Conservation (phyloP, 2,329 filamentous ascomycete genomes). For the Fusarium brachygibbosum region DNA sequence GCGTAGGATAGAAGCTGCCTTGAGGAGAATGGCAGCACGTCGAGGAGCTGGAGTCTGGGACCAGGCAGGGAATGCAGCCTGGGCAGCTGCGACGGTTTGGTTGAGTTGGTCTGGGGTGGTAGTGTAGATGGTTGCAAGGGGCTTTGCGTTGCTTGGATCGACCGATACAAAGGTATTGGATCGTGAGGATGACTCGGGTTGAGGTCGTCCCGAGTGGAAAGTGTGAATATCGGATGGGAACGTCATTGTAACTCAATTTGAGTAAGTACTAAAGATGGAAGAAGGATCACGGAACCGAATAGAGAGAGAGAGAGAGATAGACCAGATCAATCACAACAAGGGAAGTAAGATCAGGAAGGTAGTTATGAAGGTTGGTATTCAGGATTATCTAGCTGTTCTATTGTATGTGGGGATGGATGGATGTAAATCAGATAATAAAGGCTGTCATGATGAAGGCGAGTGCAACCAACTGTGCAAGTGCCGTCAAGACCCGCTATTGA, state of each 20-base stretch:
- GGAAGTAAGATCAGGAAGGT: neutral
- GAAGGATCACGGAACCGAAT: neutral
- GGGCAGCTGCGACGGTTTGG: conserved; percentile 77
- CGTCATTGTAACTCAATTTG: conserved; percentile 48
- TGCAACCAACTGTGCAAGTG: neutral
- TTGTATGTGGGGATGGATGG: conserved; percentile 8
- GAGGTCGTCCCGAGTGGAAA: conserved; percentile 80
- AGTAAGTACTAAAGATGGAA: conserved; percentile 3
- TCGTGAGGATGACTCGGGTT: conserved; percentile 68
- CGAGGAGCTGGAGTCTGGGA: conserved; percentile 79
- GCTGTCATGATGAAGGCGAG: conserved; percentile 10
- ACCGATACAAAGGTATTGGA: conserved; percentile 77
- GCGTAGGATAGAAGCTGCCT: conserved; percentile 80
- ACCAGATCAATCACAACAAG: neutral
- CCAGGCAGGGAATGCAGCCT: conserved; percentile 80
- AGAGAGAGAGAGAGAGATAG: neutral
- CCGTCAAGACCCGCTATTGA: conserved; percentile 15
- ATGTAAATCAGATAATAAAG: conserved; percentile 28
- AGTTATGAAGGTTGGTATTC: neutral
- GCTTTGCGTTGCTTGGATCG: conserved; percentile 78
- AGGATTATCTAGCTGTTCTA: conserved; percentile 1
- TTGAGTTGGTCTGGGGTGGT: conserved; percentile 78
- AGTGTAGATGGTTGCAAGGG: conserved; percentile 78
- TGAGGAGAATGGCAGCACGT: conserved; percentile 82
- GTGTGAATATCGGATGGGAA: conserved; percentile 66